phyloP scores from a whole-genome alignment of 441 rosid genomes.

The Hypseocharis bilobata region DNA sequence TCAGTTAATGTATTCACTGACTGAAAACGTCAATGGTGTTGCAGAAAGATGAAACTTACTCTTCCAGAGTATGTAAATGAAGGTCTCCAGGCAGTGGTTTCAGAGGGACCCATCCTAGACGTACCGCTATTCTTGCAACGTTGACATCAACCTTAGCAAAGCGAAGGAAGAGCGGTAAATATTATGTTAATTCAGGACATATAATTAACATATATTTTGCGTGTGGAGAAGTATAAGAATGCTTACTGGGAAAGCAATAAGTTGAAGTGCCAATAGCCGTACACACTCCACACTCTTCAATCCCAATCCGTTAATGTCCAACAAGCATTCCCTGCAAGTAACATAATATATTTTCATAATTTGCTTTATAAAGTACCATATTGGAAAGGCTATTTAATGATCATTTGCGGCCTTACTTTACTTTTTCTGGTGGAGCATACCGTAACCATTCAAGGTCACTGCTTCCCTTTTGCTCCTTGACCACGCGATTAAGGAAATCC shows the following conservation, averaged over 20 bases:
- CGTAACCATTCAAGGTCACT: slow-evolving; percentile 86
- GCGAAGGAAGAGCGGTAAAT: slow-evolving; percentile 18
- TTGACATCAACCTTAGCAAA: slow-evolving; percentile 78
- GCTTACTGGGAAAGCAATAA: slow-evolving; percentile 93
- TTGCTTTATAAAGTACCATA: too few relatives aligned
- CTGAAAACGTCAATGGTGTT: slow-evolving; percentile 3
- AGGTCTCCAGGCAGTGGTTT: slow-evolving; percentile 89
- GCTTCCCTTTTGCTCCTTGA: slow-evolving; percentile 55
- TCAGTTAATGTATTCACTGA: slow-evolving; percentile 5
- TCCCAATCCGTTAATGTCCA: slow-evolving; percentile 77
- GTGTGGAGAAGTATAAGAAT: too few relatives aligned
- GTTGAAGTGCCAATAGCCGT: slow-evolving; percentile 81
- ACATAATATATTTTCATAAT: not conserved
- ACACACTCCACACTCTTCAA: slow-evolving; percentile 96
- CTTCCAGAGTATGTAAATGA: slow-evolving; percentile 81
- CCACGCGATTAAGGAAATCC: slow-evolving; percentile 68
- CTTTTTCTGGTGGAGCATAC: slow-evolving; percentile 61
- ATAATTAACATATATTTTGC: too few relatives aligned
- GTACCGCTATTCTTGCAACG: slow-evolving; percentile 90
- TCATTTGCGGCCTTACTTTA: slow-evolving; percentile 51
- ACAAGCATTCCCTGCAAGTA: slow-evolving; percentile 62
- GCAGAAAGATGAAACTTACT: slow-evolving; percentile 38
- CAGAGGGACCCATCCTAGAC: slow-evolving; percentile 98
- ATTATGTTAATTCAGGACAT: too few relatives aligned
- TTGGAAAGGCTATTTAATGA: too few relatives aligned